A percentile compares a stretch with the other conserved stretches of the same genome.
These are phyloP conservation scores for Croton setiger DNA, from an alignment of 441 rosid genomes.

Conservation along the genomic window DNA sequence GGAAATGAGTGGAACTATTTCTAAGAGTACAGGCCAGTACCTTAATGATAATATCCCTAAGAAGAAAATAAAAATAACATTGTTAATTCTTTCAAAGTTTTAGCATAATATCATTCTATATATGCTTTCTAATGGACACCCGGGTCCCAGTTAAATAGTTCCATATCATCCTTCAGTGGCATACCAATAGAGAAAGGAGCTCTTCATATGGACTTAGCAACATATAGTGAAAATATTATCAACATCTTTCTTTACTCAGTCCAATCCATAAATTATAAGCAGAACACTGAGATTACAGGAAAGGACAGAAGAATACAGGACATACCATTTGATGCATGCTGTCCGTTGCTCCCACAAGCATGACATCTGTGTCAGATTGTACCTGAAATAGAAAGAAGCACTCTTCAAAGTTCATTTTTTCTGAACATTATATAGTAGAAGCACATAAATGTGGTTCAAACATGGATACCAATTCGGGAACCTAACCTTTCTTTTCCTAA, in stretches of 20 bases:
- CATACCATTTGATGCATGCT: slow-evolving; percentile 79
- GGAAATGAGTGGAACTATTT: no score
- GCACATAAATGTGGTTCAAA: slow-evolving; percentile 13
- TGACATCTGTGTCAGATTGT: slow-evolving; percentile 58
- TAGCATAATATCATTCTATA: background rate
- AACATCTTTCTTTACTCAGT: background rate
- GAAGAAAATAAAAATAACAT: no score
- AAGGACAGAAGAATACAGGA: slow-evolving; percentile 9
- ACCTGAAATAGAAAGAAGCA: slow-evolving; percentile 38
- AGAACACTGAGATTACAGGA: background rate
- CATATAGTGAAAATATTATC: background rate
- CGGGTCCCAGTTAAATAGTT: background rate
- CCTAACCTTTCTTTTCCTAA: slow-evolving; percentile 78
- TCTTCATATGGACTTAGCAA: background rate
- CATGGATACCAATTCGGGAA: slow-evolving; percentile 17
- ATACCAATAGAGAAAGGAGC: background rate
- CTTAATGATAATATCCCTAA: background rate
- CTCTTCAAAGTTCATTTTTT: slow-evolving; percentile 15
- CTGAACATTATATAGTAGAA: slow-evolving; percentile 1
- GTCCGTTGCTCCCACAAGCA: slow-evolving; percentile 58
- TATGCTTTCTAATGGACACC: background rate
- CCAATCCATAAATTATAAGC: background rate
- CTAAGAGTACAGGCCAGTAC: background rate
- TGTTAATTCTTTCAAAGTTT: background rate
- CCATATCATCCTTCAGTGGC: background rate